Conservation (phyloP, 2,329 filamentous ascomycete genomes). For the Chalaropsis ovoidea region DNA sequence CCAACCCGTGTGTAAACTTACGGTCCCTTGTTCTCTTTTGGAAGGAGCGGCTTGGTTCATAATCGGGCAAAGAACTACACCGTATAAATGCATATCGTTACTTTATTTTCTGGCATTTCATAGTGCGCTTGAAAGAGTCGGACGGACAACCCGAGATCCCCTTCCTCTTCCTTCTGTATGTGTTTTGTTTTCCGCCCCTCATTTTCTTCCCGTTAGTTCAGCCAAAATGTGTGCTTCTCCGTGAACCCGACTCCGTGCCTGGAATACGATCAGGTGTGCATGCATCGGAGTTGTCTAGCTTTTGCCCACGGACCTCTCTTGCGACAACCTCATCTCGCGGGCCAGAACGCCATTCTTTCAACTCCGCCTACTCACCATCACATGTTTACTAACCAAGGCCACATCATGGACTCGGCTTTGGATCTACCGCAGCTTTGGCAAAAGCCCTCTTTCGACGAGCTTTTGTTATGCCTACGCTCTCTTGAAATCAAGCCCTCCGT, state of each 20-base stretch:
- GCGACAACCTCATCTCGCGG: too few relatives aligned
- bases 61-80: too few relatives aligned
- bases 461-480: slow-evolving; percentile 56
- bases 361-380: background rate
- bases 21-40: background rate
- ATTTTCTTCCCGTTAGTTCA: background rate
- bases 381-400: background rate
- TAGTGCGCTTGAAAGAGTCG: too few relatives aligned
- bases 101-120: too few relatives aligned
- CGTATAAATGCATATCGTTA: too few relatives aligned
- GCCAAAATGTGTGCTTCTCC: background rate
- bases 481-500: slow-evolving; percentile 58
- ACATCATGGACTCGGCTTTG: slow-evolving; percentile 26
- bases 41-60: too few relatives aligned
- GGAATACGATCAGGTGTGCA: background rate
- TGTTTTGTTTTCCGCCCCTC: background rate
- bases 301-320: background rate
- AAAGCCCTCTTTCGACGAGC: slow-evolving; percentile 54
- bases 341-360: too few relatives aligned
- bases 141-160: too few relatives aligned
- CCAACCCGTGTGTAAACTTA: background rate
- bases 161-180: background rate
- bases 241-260: background rate
- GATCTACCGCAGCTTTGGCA: slow-evolving; percentile 79
- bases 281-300: too few relatives aligned